Conservation (phyloP, 1,284 basidiomycete genomes). For the Ceratobasidium papillatum region DNA sequence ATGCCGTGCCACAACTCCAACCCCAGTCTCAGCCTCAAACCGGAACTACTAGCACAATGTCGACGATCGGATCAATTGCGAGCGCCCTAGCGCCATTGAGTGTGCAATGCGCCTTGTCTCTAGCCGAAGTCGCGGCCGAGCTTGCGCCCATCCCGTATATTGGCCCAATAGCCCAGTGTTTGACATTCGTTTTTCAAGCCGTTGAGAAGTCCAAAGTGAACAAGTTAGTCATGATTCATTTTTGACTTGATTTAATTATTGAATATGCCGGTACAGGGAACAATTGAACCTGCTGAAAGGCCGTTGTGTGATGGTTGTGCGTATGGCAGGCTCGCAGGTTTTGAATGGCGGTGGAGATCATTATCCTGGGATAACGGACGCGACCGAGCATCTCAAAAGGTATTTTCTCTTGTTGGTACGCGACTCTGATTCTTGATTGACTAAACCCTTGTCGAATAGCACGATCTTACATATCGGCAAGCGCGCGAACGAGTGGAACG, state of each 20-base stretch:
- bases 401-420: neutral
- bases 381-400: neutral
- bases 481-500: conserved; percentile 8
- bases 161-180: neutral
- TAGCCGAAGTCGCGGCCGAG: neutral
- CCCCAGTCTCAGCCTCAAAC: too few relatives aligned
- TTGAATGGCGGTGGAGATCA: neutral
- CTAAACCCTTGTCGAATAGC: neutral
- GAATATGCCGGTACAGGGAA: conserved; percentile 3
- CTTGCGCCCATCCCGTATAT: neutral
- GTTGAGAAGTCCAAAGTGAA: conserved; percentile 1
- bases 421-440: neutral
- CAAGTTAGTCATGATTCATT: neutral
- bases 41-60: too few relatives aligned
- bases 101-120: neutral
- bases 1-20: too few relatives aligned
- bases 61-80: too few relatives aligned
- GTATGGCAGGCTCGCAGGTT: conserved; percentile 15
- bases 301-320: conserved; percentile 27
- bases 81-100: neutral
- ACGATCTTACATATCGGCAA: neutral
- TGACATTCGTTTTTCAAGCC: conserved; percentile 7
- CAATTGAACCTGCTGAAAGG: conserved; percentile 30
- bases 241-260: neutral
- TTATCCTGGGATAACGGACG: conserved; percentile 3